Evolutionary conservation across 495 filamentous ascomycete species (phyloP), one percentile per base, ranked within the genome.

Genomic region (Cudoniella acicularis): DNA sequence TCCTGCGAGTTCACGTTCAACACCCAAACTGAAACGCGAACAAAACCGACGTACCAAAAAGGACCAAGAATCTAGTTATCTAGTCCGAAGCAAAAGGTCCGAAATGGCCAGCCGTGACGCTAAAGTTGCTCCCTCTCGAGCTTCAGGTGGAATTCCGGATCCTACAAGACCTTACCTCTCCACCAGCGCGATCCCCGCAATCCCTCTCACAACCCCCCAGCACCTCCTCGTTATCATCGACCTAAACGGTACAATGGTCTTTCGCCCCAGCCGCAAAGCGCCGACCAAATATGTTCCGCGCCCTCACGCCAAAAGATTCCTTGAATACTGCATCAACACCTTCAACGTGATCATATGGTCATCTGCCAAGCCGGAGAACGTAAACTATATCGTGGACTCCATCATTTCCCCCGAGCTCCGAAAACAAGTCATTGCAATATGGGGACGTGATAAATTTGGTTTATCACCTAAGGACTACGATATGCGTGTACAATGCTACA

Each of bases 321-420:
- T 98, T 0, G 52, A 73, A 1, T 85, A 87, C 62, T 75, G 88
- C 60, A 74, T 92, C 51, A 62, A 77, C 17, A 82, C 83, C 23
- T 89, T 92, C 74, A 76, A 70, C 26, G 87, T 96, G 16, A 89
- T 96, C 73, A 81, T 98, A 54, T 98, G 94, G 93, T 95, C 92
- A 0, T 93, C 89, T 46, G 92, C 95, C 0, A 79, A 75, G 23
- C 85, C 86, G 0, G 57, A 72, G 6, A 98, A 92, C 54, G 88
- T 96, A 0, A 36, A 69, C 0, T 67, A 68, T 4, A 87, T 98
- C 75, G 81, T 83, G 56, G 54, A 65, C 17, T 56, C 77, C 54
- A 76, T 84, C 59, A 54, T 95, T 64, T 70, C 73, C 45, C 43
- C 69, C 2, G 53, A 75, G 11, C 72, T 79, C 45, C 57, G 53